Percentiles rank a stretch among this genome's conserved stretches.
These are phyloP conservation scores for Pseudopediastrum boryanum DNA, from an alignment of 139 green algal species.

Conservation along the genomic window DNA sequence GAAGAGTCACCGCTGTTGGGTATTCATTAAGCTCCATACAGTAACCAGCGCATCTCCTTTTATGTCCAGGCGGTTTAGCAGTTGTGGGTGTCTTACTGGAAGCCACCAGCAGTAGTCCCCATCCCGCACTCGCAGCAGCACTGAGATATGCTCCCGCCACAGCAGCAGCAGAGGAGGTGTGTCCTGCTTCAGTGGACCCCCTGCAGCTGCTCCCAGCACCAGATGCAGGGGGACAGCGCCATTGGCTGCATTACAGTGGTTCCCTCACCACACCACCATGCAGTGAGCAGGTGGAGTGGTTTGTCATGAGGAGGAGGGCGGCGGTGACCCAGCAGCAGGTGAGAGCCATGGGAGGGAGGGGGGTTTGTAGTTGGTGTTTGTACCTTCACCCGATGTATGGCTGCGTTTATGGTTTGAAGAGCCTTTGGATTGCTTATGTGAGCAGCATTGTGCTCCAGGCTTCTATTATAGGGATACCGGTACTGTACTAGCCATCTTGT, in stretches of 20 bases:
- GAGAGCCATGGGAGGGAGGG: not conserved
- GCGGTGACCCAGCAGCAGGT: conserved; percentile 60
- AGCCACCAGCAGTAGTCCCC: conserved; percentile 33
- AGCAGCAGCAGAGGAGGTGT: conserved; percentile 20
- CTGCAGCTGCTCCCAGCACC: conserved; percentile 58
- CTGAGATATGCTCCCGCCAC: conserved; percentile 42
- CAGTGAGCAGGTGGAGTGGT: conserved; percentile 83
- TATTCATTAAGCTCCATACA: not conserved
- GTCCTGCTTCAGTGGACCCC: conserved; percentile 47
- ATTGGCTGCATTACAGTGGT: conserved; percentile 78
- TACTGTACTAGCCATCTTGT: too few relatives aligned
- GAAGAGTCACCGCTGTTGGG: not conserved
- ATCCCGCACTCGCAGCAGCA: conserved; percentile 48
- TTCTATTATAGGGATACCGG: not conserved
- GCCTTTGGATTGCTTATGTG: not conserved
- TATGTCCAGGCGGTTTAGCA: conserved; percentile 46
- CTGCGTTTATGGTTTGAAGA: not conserved
- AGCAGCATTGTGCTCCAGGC: not conserved
- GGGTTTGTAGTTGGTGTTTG: not conserved
- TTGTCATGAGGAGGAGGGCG: conserved; percentile 66
- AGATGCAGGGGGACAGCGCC: not conserved
- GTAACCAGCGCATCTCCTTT: not conserved
- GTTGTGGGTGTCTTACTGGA: conserved; percentile 64
- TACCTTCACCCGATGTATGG: too few relatives aligned
- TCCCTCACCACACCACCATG: conserved; percentile 90